These are phyloP conservation scores for Saccharomyces hybrid DNA, from an alignment of 1,139 yeast species.

Conservation along the genomic window DNA sequence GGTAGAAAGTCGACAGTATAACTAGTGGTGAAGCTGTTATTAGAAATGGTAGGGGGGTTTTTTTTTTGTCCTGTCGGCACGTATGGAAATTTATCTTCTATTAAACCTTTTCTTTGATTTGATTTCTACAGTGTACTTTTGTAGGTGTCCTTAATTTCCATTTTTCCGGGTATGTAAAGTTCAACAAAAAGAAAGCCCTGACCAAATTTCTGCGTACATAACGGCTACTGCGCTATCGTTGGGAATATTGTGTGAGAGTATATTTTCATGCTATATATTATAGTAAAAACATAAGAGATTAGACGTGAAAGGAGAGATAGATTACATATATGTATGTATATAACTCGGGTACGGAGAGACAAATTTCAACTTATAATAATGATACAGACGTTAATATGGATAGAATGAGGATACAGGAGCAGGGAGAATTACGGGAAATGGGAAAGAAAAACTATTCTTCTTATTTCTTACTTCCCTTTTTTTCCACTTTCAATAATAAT, in stretches of 20 bases:
- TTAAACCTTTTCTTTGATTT: slow-evolving; percentile 1
- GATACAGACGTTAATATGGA: neutral
- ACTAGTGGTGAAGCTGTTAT: neutral
- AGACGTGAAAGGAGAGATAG: neutral
- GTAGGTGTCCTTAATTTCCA: neutral
- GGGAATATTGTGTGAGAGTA: neutral
- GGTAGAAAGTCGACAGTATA: neutral
- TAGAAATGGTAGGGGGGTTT: neutral
- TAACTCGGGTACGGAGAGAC: neutral
- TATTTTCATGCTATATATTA: neutral
- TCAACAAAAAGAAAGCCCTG: neutral
- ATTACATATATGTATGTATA: slow-evolving; percentile 1
- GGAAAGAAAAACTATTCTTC: slow-evolving; percentile 1
- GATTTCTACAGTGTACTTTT: neutral
- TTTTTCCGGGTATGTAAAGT: neutral
- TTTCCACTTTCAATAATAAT: slow-evolving; percentile 83
- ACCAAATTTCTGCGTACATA: neutral
- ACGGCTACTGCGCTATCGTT: neutral
- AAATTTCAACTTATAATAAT: neutral
- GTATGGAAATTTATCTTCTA: neutral
- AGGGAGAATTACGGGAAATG: neutral
- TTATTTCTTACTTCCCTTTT: slow-evolving; percentile 43
- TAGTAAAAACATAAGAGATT: neutral
- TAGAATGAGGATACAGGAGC: neutral
- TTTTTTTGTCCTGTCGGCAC: neutral